Conservation (phyloP, 2,329 filamentous ascomycete species). For the Cladosporium sp. region DNA sequence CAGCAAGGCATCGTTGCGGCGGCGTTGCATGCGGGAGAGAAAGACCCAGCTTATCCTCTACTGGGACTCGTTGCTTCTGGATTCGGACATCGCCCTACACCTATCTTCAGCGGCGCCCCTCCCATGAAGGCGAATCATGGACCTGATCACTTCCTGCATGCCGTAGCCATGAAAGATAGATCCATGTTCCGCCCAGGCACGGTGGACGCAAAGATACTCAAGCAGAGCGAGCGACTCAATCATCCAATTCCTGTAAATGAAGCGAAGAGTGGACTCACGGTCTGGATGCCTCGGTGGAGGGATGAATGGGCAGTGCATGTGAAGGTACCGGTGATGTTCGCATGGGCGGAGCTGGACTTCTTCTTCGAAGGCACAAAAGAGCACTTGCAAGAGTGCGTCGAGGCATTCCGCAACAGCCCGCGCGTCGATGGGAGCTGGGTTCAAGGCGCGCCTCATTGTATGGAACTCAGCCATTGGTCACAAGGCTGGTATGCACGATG, state of each 20-base stretch:
- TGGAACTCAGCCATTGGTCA: conserved; percentile 18
- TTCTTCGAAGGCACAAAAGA: conserved; percentile 2
- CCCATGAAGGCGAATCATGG: neutral
- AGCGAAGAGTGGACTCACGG: neutral
- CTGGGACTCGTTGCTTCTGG: conserved; percentile 5
- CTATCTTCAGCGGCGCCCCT: neutral
- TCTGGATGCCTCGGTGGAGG: neutral
- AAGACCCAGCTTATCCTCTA: neutral
- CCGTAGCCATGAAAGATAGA: neutral
- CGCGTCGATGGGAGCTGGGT: conserved; percentile 12
- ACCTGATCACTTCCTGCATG: neutral
- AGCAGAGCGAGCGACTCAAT: neutral
- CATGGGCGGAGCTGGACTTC: conserved; percentile 6
- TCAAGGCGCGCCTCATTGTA: conserved; percentile 1
- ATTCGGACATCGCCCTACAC: neutral
- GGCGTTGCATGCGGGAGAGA: neutral
- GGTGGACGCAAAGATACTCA: neutral
- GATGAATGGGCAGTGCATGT: neutral
- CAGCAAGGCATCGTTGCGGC: conserved; percentile 1
- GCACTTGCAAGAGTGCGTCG: conserved; percentile 12
- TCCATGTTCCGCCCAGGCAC: conserved; percentile 12
- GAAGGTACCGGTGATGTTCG: conserved; percentile 6
- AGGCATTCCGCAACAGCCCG: neutral
- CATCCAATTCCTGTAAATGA: neutral
- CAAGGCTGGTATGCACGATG: conserved; percentile 13